Conservation (phyloP, 129 eudicot genomes). For the Pittosporum tobira region DNA sequence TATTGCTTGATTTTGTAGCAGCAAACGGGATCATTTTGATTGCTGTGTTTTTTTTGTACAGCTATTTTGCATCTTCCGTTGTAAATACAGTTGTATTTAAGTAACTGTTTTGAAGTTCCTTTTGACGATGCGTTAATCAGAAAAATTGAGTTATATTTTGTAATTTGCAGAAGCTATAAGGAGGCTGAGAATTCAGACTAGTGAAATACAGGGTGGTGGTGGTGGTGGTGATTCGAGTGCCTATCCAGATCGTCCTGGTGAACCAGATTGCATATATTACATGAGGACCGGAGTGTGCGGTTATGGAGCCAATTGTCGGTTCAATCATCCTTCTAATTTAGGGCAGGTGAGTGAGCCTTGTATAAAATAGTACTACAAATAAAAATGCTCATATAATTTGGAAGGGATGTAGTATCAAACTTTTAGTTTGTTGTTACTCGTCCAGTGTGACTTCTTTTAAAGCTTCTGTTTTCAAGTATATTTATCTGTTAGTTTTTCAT, state of each 20-base stretch:
- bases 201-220: slow-evolving; percentile 24
- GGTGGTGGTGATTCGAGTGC: slow-evolving; percentile 18
- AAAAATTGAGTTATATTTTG: no score
- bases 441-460: background rate
- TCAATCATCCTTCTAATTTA: slow-evolving; percentile 64
- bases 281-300: slow-evolving; percentile 71
- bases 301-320: slow-evolving; percentile 73
- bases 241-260: slow-evolving; percentile 84
- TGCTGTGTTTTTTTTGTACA: no score
- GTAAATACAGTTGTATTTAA: background rate
- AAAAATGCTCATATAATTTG: no score
- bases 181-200: slow-evolving; percentile 37
- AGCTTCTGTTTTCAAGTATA: background rate
- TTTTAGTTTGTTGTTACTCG: background rate
- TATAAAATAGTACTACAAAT: no score
- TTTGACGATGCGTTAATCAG: no score
- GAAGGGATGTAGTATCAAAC: background rate
- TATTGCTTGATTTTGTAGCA: no score
- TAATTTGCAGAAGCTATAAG: slow-evolving; percentile 39
- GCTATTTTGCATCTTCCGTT: no score
- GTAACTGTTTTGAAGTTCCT: background rate
- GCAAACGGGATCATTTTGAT: no score
- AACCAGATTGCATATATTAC: slow-evolving; percentile 68
- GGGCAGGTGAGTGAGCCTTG: slow-evolving; percentile 31
- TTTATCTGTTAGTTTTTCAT: background rate